These are phyloP conservation scores for Vaccinium vitisidaea DNA, from an alignment of 148 eudicot genomes.

Conservation along the genomic window DNA sequence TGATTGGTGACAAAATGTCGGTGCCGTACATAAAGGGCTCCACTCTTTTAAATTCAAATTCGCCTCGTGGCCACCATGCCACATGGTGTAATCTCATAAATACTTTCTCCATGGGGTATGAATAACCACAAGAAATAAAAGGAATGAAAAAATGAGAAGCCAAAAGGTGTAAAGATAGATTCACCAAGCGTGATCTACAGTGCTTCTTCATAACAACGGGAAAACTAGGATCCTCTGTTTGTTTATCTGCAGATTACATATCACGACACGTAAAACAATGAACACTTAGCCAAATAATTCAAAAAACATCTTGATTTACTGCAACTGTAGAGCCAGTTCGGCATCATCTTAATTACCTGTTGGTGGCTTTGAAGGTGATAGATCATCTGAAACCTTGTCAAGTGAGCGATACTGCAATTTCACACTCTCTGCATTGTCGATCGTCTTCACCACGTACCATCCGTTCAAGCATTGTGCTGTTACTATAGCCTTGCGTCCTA, in stretches of 20 bases:
- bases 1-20: too few relatives aligned
- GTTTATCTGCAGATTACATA: neutral
- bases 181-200: neutral
- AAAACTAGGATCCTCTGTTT: neutral
- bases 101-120: neutral
- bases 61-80: neutral
- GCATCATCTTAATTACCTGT: slow-evolving; percentile 27
- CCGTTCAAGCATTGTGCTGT: slow-evolving; percentile 95
- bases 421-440: slow-evolving; percentile 90
- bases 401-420: slow-evolving; percentile 91
- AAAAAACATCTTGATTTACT: neutral
- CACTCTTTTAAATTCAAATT: neutral
- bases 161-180: neutral
- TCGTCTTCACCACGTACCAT: slow-evolving; percentile 92
- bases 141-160: neutral
- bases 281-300: neutral
- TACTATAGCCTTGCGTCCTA: slow-evolving; percentile 84
- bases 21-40: neutral
- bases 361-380: slow-evolving; percentile 36
- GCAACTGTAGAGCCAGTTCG: slow-evolving; percentile 23
- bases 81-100: too few relatives aligned
- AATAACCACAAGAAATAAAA: too few relatives aligned
- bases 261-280: too few relatives aligned
- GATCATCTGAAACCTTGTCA: slow-evolving; percentile 54
- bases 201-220: neutral